Evolutionary conservation across 805 yeast species (phyloP).

Genomic region (Suhomyces tanzawaensis): DNA sequence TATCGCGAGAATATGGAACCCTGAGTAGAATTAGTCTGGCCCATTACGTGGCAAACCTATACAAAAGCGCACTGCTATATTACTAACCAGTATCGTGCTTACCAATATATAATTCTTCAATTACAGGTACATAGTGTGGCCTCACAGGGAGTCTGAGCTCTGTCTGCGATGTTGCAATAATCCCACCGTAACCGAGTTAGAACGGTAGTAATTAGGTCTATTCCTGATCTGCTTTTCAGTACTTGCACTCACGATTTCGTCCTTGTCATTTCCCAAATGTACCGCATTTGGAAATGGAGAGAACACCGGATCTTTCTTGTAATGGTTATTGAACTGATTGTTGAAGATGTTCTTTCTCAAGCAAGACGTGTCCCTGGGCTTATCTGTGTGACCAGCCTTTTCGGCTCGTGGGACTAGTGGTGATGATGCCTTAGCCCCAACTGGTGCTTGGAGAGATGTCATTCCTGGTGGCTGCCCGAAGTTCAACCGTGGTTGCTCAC

Average conservation of each 20-base stretch:
- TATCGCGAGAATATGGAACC: too few relatives aligned
- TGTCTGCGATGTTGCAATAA: constrained; percentile 28
- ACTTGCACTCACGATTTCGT: constrained; percentile 19
- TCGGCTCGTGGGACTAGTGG: constrained; percentile 33
- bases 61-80: too few relatives aligned
- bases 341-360: constrained; percentile 15
- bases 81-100: too few relatives aligned
- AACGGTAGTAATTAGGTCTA: constrained; percentile 32
- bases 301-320: constrained; percentile 43
- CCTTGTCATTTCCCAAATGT: constrained; percentile 37
- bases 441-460: neutral
- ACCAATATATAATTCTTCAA: too few relatives aligned
- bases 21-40: too few relatives aligned
- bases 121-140: too few relatives aligned
- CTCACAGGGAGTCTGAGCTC: constrained; percentile 1
- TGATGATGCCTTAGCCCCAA: constrained; percentile 23
- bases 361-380: neutral
- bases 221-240: constrained; percentile 16
- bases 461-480: neutral
- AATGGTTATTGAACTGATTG: constrained; percentile 43
- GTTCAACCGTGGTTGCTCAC: neutral
- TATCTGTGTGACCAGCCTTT: neutral
- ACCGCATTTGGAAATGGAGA: constrained; percentile 41
- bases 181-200: constrained; percentile 41
- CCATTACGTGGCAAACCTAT: too few relatives aligned